Evolutionary conservation across 2,329 filamentous ascomycete species (phyloP).

Genomic region (Alternaria ventricosa): DNA sequence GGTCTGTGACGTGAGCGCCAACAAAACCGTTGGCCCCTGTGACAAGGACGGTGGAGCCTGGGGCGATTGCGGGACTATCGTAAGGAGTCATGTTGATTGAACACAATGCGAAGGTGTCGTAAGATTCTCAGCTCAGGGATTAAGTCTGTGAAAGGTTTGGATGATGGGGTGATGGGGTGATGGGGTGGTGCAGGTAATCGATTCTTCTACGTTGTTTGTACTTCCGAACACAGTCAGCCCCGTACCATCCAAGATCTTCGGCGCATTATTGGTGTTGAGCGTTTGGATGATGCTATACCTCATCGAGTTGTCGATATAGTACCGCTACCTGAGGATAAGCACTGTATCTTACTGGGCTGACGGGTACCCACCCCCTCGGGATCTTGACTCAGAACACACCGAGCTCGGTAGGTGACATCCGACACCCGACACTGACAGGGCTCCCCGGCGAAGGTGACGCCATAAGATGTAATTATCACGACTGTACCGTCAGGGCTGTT

Average conservation of each 20-base stretch:
- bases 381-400: conserved; percentile 1
- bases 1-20: conserved; percentile 39
- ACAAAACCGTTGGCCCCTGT: conserved; percentile 44
- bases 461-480: neutral
- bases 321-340: neutral
- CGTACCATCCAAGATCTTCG: neutral
- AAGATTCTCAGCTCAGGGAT: neutral
- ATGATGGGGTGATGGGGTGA: neutral
- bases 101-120: neutral
- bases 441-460: neutral
- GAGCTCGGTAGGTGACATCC: neutral
- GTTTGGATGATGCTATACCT: neutral
- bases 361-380: neutral
- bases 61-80: conserved; percentile 10
- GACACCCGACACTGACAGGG: neutral
- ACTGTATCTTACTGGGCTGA: neutral
- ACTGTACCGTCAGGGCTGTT: neutral
- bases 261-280: conserved; percentile 3
- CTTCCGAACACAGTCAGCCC: neutral
- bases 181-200: neutral
- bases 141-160: neutral
- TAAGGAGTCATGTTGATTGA: neutral
- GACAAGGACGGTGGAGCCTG: conserved; percentile 35
- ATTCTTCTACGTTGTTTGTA: neutral
- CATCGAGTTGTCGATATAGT: neutral